A percentile compares a stretch with the other conserved stretches of the same genome.
Evolutionary conservation across 2,329 filamentous ascomycete genomes (phyloP).

Genomic region (Diaporthe nobilis): DNA sequence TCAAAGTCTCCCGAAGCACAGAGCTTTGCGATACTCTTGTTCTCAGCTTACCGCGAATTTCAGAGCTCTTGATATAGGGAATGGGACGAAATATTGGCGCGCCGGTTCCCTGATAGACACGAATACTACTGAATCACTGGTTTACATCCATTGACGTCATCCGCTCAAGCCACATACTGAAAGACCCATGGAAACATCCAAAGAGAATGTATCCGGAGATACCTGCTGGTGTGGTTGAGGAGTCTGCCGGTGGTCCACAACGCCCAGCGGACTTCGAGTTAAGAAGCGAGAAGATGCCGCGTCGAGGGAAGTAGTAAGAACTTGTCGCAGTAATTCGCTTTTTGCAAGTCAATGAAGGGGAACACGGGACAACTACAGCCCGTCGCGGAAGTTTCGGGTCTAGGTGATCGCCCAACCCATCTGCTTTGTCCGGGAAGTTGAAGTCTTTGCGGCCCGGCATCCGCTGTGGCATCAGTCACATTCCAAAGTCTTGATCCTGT

Average conservation of each 20-base stretch:
- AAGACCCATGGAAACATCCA: no score
- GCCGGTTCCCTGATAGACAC: no score
- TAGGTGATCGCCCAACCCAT: neutral
- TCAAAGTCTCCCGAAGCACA: slow-evolving; percentile 5
- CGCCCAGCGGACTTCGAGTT: no score
- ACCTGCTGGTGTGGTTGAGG: no score
- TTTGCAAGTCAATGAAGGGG: no score
- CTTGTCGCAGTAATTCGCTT: no score
- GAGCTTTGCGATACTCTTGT: neutral
- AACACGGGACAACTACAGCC: neutral
- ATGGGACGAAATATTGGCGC: accelerated
- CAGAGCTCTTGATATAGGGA: no score
- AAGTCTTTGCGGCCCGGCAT: neutral
- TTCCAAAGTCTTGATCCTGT: neutral
- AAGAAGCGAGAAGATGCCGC: neutral
- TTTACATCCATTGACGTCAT: neutral
- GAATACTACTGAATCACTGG: neutral
- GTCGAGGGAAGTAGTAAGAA: no score
- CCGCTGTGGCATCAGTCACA: neutral
- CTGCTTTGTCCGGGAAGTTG: no score
- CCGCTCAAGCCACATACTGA: neutral
- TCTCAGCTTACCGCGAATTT: neutral
- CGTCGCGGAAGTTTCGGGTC: neutral
- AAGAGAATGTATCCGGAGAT: no score
- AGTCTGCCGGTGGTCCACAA: no score